A percentile compares a stretch with the other conserved stretches of the same genome.
phyloP scores from a whole-genome alignment of 164 flowering plant species.

The Liriodendron chinense region DNA sequence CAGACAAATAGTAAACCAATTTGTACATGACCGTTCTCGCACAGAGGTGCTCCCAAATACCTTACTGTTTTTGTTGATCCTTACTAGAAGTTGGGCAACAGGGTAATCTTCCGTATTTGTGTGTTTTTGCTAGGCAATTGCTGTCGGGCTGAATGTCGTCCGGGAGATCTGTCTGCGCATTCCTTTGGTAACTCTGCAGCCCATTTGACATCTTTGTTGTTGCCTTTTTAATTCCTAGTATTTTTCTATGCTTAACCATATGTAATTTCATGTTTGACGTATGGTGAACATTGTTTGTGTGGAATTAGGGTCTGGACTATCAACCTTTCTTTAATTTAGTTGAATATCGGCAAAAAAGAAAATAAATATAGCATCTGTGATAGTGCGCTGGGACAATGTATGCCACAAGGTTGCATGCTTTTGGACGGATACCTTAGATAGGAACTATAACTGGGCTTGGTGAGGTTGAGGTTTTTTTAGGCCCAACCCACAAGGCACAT shows the following conservation, averaged over 20 bases:
- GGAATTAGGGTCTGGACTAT: not conserved
- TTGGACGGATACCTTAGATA: too few relatives aligned
- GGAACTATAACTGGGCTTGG: too few relatives aligned
- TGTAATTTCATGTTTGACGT: not conserved
- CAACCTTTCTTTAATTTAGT: too few relatives aligned
- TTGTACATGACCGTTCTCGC: constrained; percentile 88
- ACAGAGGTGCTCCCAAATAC: constrained; percentile 58
- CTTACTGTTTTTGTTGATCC: not conserved
- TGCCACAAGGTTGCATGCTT: too few relatives aligned
- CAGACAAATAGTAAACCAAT: constrained; percentile 86
- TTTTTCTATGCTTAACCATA: not conserved
- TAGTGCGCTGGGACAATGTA: too few relatives aligned
- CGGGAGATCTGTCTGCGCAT: constrained; percentile 92
- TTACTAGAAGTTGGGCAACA: not conserved
- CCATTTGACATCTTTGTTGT: not conserved
- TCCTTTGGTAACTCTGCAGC: constrained; percentile 60
- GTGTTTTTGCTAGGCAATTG: constrained; percentile 59
- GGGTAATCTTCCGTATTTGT: constrained; percentile 2
- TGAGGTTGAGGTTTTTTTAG: too few relatives aligned
- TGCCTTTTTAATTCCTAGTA: not conserved
- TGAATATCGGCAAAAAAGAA: too few relatives aligned
- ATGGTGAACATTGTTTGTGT: not conserved
- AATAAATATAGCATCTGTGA: too few relatives aligned
- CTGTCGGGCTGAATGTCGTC: constrained; percentile 84
- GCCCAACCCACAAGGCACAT: too few relatives aligned